phyloP scores from a whole-genome alignment of 108 stramenopile species.

The Skeletonema costatum region DNA sequence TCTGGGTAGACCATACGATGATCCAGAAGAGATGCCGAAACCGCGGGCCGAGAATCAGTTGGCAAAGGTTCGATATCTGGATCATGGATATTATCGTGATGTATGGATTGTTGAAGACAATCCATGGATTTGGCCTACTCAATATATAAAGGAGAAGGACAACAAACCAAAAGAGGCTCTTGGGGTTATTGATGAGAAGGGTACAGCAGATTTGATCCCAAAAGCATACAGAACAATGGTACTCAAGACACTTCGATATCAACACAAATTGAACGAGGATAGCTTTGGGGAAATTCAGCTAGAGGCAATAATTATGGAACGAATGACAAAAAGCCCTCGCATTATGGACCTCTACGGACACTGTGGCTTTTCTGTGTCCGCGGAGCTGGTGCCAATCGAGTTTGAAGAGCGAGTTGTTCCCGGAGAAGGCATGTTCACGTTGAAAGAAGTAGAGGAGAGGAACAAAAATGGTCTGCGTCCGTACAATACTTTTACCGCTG shows the following conservation, averaged over 20 bases:
- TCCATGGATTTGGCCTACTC: constrained; percentile 25
- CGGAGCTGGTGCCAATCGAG: constrained; percentile 63
- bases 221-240: constrained; percentile 36
- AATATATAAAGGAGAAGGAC: constrained; percentile 16
- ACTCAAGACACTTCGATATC: constrained; percentile 55
- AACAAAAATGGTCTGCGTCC: constrained; percentile 53
- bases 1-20: constrained; percentile 47
- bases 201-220: constrained; percentile 18
- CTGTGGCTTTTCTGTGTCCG: constrained; percentile 62
- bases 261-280: constrained; percentile 21
- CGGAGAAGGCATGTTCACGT: constrained; percentile 37
- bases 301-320: constrained; percentile 79
- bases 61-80: constrained; percentile 46
- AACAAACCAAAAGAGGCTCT: constrained; percentile 1
- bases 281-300: constrained; percentile 30
- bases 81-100: constrained; percentile 72
- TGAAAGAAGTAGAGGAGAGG: constrained; percentile 45
- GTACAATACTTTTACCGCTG: constrained; percentile 58
- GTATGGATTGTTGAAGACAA: constrained; percentile 59
- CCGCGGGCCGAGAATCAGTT: constrained; percentile 36
- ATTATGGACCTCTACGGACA: constrained; percentile 76
- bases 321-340: constrained; percentile 58
- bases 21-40: constrained; percentile 1
- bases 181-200: constrained; percentile 20
- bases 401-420: constrained; percentile 55